Conservation (phyloP, 73 alveolate genomes). For the Diophrys appendiculata region DNA sequence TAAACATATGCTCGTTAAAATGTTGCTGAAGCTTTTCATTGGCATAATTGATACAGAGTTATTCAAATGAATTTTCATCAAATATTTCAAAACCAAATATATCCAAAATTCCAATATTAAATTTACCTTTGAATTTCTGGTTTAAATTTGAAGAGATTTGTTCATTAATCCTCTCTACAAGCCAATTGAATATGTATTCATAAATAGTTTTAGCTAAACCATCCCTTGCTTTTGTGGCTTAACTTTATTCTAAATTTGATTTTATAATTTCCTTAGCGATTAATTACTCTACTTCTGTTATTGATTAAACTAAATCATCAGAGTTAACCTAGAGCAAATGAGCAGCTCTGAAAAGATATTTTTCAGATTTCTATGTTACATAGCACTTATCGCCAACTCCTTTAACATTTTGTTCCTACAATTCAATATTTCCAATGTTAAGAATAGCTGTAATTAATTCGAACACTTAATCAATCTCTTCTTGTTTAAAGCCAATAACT, state of each 20-base stretch:
- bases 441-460: slow-evolving; percentile 74
- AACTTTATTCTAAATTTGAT: slow-evolving; percentile 55
- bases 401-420: slow-evolving; percentile 41
- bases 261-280: slow-evolving; percentile 58
- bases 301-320: slow-evolving; percentile 33
- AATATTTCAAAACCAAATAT: slow-evolving; percentile 99
- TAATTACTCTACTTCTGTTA: neutral
- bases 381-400: slow-evolving; percentile 45
- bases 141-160: slow-evolving; percentile 53
- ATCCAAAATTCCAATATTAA: slow-evolving; percentile 96
- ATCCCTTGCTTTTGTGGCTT: slow-evolving; percentile 83
- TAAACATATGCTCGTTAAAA: slow-evolving; percentile 92
- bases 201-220: slow-evolving; percentile 91
- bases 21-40: slow-evolving; percentile 96
- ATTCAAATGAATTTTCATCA: slow-evolving; percentile 93
- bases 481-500: slow-evolving; percentile 76
- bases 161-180: slow-evolving; percentile 69
- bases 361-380: slow-evolving; percentile 15
- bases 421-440: slow-evolving; percentile 82
- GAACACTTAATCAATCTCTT: slow-evolving; percentile 73
- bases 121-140: slow-evolving; percentile 16
- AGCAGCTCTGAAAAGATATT: slow-evolving; percentile 13
- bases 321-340: slow-evolving; percentile 40
- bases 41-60: slow-evolving; percentile 97
- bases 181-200: slow-evolving; percentile 88